Evolutionary conservation across 2,329 filamentous ascomycete species (phyloP).

Genomic region (Trichoderma sp.): DNA sequence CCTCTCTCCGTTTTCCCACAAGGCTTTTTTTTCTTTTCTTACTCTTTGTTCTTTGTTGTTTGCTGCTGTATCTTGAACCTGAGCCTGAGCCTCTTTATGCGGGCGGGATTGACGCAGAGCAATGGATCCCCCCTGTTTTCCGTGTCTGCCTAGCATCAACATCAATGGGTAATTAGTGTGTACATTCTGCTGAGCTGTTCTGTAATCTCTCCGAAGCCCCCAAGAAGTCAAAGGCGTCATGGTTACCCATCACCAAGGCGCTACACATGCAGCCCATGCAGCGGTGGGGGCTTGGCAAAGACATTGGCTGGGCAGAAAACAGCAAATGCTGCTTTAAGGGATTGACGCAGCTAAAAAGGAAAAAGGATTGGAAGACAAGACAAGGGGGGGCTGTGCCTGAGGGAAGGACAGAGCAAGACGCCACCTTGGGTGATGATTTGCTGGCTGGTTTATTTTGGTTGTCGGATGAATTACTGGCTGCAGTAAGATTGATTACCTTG

Average conservation of each 20-base stretch:
- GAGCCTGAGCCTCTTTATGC: too few species aligned
- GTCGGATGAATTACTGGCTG: background rate
- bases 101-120: too few species aligned
- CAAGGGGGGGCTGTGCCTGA: conserved; percentile 4
- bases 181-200: background rate
- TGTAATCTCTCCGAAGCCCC: background rate
- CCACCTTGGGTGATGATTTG: background rate
- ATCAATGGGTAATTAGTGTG: too few species aligned
- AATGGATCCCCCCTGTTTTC: too few species aligned
- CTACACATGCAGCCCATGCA: background rate
- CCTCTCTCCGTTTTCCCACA: too few species aligned
- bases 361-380: background rate
- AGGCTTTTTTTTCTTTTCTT: too few species aligned
- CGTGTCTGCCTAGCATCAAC: too few species aligned
- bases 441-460: background rate
- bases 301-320: background rate
- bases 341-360: background rate
- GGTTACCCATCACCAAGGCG: background rate
- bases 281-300: background rate
- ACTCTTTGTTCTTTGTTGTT: too few species aligned
- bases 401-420: background rate
- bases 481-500: background rate
- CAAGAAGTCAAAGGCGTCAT: background rate
- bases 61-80: too few species aligned
- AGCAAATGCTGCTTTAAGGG: background rate